A percentile compares a stretch with the other conserved stretches of the same genome.
These are phyloP conservation scores for Trapa incisa DNA, from an alignment of 345 rosid genomes.

Conservation along the genomic window DNA sequence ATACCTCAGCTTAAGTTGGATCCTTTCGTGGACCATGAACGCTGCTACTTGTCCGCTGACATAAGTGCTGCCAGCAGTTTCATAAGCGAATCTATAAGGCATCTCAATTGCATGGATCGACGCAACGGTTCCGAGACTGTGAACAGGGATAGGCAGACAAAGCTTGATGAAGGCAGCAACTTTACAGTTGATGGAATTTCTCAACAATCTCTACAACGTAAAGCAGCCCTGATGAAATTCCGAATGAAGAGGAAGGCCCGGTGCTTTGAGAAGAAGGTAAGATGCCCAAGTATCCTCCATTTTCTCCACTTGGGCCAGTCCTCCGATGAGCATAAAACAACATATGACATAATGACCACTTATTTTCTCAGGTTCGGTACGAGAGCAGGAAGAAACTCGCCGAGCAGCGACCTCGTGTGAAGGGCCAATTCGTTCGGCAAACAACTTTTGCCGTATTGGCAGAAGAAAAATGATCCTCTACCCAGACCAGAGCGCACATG, in stretches of 20 bases:
- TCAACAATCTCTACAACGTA: slow-evolving; percentile 48
- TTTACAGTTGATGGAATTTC: slow-evolving; percentile 38
- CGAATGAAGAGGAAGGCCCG: slow-evolving; percentile 87
- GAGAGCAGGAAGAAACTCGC: slow-evolving; percentile 69
- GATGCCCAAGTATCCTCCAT: slow-evolving; percentile 1
- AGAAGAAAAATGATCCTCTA: not conserved
- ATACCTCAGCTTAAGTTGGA: slow-evolving; percentile 21
- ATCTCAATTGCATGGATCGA: slow-evolving; percentile 29
- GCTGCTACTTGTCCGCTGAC: slow-evolving; percentile 34
- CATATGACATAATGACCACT: not conserved
- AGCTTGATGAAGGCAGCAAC: slow-evolving; percentile 27
- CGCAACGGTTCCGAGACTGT: slow-evolving; percentile 32
- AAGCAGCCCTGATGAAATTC: slow-evolving; percentile 79
- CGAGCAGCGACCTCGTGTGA: slow-evolving; percentile 73
- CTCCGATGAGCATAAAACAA: not conserved
- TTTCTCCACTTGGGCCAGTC: not conserved
- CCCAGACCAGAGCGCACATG: no score
- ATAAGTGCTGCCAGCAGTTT: slow-evolving; percentile 56
- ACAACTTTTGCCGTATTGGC: slow-evolving; percentile 9
- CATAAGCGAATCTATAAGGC: slow-evolving; percentile 34
- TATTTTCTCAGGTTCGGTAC: slow-evolving; percentile 51
- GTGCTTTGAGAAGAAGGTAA: slow-evolving; percentile 88
- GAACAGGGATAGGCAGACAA: slow-evolving; percentile 22
- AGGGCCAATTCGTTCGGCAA: slow-evolving; percentile 76
- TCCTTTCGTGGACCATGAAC: slow-evolving; percentile 37